Evolutionary conservation across 306 rosid species (phyloP).

Genomic region (Vigna radiata): DNA sequence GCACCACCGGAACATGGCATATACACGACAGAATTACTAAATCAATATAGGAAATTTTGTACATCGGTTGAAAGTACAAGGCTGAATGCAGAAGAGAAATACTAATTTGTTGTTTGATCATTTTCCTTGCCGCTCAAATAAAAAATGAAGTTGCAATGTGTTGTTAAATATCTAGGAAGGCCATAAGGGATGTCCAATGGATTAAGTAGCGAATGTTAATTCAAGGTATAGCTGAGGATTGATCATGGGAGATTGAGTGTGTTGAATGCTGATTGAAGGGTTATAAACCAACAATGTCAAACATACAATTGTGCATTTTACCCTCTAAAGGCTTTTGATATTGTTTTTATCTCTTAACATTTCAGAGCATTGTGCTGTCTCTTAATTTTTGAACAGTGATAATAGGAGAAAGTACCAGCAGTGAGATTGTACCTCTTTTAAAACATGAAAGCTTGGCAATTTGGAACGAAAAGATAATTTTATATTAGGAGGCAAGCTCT

Average conservation of each 20-base stretch:
- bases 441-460: slow-evolving; percentile 58
- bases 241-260: slow-evolving; percentile 1
- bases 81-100: slow-evolving; percentile 19
- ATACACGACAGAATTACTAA: not conserved
- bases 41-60: slow-evolving; percentile 29
- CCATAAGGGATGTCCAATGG: slow-evolving; percentile 3
- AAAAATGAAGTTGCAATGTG: slow-evolving; percentile 5
- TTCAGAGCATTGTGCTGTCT: slow-evolving; percentile 16
- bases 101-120: not conserved
- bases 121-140: slow-evolving; percentile 9
- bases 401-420: slow-evolving; percentile 34
- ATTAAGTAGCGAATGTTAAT: not conserved
- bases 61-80: slow-evolving; percentile 20
- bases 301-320: not conserved
- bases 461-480: slow-evolving; percentile 78
- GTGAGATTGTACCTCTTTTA: slow-evolving; percentile 63
- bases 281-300: slow-evolving; percentile 6
- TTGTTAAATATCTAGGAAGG: slow-evolving; percentile 24
- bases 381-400: slow-evolving; percentile 1
- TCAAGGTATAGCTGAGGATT: slow-evolving; percentile 18
- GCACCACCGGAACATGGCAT: slow-evolving; percentile 9
- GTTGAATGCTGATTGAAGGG: slow-evolving; percentile 7
- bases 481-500: slow-evolving; percentile 80
- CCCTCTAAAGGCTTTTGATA: not conserved
- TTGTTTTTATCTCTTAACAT: slow-evolving; percentile 3